Conservation (phyloP, 2,329 filamentous ascomycete species). For the Aspergillus sp. region DNA sequence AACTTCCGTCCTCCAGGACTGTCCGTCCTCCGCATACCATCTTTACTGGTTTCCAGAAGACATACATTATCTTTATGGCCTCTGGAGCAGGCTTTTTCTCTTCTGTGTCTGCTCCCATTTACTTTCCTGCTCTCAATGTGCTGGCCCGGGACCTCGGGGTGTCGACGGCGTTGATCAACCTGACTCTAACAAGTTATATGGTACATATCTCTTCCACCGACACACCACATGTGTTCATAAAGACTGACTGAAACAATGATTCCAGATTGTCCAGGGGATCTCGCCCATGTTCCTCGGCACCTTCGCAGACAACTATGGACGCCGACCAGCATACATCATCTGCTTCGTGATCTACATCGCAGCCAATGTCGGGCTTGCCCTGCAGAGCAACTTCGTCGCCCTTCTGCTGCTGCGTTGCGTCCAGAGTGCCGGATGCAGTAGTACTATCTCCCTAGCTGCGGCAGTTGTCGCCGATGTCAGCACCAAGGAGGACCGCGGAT, state of each 20-base stretch:
- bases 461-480: constrained; percentile 42
- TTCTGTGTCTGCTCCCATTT: constrained; percentile 47
- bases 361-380: constrained; percentile 40
- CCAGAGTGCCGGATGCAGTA: constrained; percentile 43
- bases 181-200: constrained; percentile 65
- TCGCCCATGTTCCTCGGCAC: constrained; percentile 53
- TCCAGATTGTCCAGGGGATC: constrained; percentile 53
- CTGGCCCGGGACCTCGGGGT: constrained; percentile 30
- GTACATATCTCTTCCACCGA: constrained; percentile 41
- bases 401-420: constrained; percentile 39
- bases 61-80: constrained; percentile 20
- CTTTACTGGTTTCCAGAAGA: constrained; percentile 1
- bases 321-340: constrained; percentile 51
- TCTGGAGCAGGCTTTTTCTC: constrained; percentile 43
- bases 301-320: constrained; percentile 51
- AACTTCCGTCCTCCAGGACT: no score
- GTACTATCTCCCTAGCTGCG: constrained; percentile 41
- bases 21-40: background rate
- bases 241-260: background rate
- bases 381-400: constrained; percentile 38
- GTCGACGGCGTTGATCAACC: constrained; percentile 40
- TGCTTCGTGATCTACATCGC: constrained; percentile 52
- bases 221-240: background rate
- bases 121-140: constrained; percentile 41
- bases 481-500: constrained; percentile 38